Evolutionary conservation across 2,329 filamentous ascomycete genomes (phyloP).

Genomic region (Ceratocystis papillata): DNA sequence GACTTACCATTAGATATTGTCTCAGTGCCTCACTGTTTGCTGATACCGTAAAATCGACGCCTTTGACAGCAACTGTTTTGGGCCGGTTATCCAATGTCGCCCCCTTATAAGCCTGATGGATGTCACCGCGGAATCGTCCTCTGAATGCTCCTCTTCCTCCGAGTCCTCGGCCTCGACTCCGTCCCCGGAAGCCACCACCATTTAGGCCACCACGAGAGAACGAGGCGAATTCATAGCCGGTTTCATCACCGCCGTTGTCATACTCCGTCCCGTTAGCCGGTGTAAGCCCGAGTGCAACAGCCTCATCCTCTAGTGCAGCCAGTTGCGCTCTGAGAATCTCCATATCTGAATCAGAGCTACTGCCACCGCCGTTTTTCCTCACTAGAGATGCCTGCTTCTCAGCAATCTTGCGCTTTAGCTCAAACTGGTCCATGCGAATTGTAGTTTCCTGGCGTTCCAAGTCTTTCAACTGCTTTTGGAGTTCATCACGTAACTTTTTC

Average conservation of each 20-base stretch:
- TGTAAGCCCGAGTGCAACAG: constrained; percentile 57
- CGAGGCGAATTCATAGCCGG: constrained; percentile 21
- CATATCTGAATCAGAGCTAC: constrained; percentile 39
- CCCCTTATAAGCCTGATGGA: constrained; percentile 47
- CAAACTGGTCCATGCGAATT: constrained; percentile 51
- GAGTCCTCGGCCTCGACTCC: constrained; percentile 36
- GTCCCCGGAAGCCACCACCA: constrained; percentile 27
- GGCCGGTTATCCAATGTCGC: constrained; percentile 69
- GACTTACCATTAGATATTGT: constrained; percentile 57
- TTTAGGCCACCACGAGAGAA: constrained; percentile 8
- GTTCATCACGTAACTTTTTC: constrained; percentile 49
- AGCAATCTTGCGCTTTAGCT: constrained; percentile 52
- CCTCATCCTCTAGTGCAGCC: constrained; percentile 62
- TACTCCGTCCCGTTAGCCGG: constrained; percentile 34
- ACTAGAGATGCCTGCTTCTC: constrained; percentile 49
- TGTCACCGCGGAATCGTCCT: constrained; percentile 31
- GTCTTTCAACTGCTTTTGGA: constrained; percentile 51
- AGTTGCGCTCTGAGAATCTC: constrained; percentile 60
- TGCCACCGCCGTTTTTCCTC: constrained; percentile 29
- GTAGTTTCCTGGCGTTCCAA: constrained; percentile 55
- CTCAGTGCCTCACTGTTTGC: constrained; percentile 58
- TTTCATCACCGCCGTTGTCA: constrained; percentile 34
- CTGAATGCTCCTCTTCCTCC: constrained; percentile 31
- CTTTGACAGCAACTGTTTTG: constrained; percentile 53
- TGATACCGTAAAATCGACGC: constrained; percentile 50